phyloP scores from a whole-genome alignment of 2,329 filamentous ascomycete genomes.

The Phyllosticta citrichinensis region DNA sequence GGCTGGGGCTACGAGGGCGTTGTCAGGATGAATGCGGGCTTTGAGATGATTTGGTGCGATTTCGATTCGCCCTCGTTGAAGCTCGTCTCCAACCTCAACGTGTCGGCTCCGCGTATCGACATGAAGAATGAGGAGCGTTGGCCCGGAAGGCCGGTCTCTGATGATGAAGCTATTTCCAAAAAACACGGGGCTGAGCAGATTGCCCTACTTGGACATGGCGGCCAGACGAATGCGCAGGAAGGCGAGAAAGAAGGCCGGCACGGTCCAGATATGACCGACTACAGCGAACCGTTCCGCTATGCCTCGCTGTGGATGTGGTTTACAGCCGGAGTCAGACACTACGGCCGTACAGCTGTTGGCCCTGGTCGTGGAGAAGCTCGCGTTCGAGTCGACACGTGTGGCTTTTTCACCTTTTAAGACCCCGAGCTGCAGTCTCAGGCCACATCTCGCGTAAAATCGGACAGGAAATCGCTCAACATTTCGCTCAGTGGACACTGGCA shows the following conservation, averaged over 20 bases:
- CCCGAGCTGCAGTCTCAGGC: constrained; percentile 24
- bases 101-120: constrained; percentile 34
- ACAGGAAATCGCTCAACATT: constrained; percentile 32
- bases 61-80: constrained; percentile 36
- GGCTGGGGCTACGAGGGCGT: constrained; percentile 43
- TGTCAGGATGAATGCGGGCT: constrained; percentile 43
- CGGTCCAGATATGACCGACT: constrained; percentile 15
- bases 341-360: constrained; percentile 23
- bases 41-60: constrained; percentile 45
- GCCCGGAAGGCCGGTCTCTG: background rate
- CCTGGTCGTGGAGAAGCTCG: constrained; percentile 34
- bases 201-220: background rate
- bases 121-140: background rate
- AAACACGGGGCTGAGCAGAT: background rate
- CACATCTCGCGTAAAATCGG: constrained; percentile 21
- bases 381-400: constrained; percentile 32
- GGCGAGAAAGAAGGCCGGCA: constrained; percentile 13
- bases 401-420: constrained; percentile 39
- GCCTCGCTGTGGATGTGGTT: constrained; percentile 29
- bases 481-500: constrained; percentile 33
- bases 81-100: constrained; percentile 36
- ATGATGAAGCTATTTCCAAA: background rate
- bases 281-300: constrained; percentile 13
- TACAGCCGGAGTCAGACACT: constrained; percentile 34
- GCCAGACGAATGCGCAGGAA: background rate